phyloP scores from a whole-genome alignment of 2,329 filamentous ascomycete genomes.

The Colletotrichum musae region DNA sequence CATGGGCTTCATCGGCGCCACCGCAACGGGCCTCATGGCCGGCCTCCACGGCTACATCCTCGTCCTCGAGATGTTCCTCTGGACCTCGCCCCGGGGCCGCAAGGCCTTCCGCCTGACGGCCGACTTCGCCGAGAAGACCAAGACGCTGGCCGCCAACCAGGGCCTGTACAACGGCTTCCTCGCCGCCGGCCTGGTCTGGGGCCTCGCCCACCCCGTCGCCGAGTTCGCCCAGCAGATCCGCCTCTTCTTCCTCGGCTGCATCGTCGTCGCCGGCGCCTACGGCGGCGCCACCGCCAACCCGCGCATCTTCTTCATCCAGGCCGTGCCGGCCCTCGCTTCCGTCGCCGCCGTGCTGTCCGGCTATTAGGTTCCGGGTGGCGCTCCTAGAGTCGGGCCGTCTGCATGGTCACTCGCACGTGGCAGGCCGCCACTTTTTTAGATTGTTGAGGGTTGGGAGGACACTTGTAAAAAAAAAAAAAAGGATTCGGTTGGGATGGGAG shows the following conservation, averaged over 20 bases:
- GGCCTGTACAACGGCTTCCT: slow-evolving; percentile 69
- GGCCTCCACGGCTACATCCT: slow-evolving; percentile 64
- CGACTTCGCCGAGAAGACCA: slow-evolving; percentile 62
- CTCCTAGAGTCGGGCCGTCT: neutral
- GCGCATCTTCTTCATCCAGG: slow-evolving; percentile 61
- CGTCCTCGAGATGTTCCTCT: slow-evolving; percentile 65
- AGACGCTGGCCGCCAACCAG: slow-evolving; percentile 63
- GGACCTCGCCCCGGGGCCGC: slow-evolving; percentile 61
- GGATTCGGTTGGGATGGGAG: neutral
- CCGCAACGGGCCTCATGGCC: slow-evolving; percentile 56
- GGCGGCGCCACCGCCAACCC: slow-evolving; percentile 58
- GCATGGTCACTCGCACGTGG: too few species aligned
- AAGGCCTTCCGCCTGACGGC: slow-evolving; percentile 59
- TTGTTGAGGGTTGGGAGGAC: neutral
- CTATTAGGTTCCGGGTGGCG: slow-evolving; percentile 26
- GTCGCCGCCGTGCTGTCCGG: slow-evolving; percentile 48
- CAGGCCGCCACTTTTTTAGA: neutral
- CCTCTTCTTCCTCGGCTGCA: slow-evolving; percentile 63
- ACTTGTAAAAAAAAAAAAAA: neutral
- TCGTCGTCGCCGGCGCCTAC: slow-evolving; percentile 60
- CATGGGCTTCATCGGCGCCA: slow-evolving; percentile 53
- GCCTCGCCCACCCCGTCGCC: slow-evolving; percentile 59
- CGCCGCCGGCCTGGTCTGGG: slow-evolving; percentile 64
- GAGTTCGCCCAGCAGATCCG: slow-evolving; percentile 59
- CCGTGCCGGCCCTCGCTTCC: slow-evolving; percentile 52